Base-by-base conservation (phyloP, 2,329 filamentous ascomycete genomes). In the Aspergillus calidoustus region DNA sequence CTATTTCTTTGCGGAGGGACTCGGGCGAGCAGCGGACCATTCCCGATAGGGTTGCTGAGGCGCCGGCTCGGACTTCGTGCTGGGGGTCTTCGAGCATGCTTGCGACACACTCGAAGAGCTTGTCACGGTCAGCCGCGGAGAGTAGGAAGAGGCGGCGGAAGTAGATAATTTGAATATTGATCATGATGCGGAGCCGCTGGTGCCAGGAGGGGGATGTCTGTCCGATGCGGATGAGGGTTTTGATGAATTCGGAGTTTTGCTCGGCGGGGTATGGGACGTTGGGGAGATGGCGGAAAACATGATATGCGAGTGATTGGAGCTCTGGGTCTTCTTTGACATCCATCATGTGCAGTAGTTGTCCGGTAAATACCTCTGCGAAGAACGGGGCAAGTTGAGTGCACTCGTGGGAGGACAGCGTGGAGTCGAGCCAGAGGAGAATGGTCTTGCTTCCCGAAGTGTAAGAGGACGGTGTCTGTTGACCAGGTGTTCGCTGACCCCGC, bases 141-240 rank as follows among this genome's bases (percentile, higher is more conserved):
- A 96, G 91, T 30, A 98, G 82, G 83, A 99, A 99, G 43, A 99
- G 86, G 28, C 94, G 91, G 54, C 95, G 90, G 87, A 98, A 99
- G 82, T 97, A 99, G 69, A 99, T 90, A 66, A 98, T 94, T 73
- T 99, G 96, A 83, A 99, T 97, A 79, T 98, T 98, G 79, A 99
- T 93, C 68, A 99, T 87, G 48, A 96, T 92, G 28, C 96, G 88
- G 44, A 99, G 84, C 51, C 95, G 91, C 79, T 99, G 95, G 77
- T 99, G 95, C 95, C 95, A 99, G 59, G 91, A 95, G 3, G 87
- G 81, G 1, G 93, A 91, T 7, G 87, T 90, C 71, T 89, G 91
- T 51, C 95, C 95, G 53, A 99, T 95, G 57, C 89, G 88, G 69
- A 98, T 93, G 48, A 99, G 86, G 0, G 91, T 90, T 22, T 89